Percentiles rank a stretch among this genome's conserved stretches.
Evolutionary conservation across 208 protist species (phyloP).

Genomic region (Acanthamoeba royreba): DNA sequence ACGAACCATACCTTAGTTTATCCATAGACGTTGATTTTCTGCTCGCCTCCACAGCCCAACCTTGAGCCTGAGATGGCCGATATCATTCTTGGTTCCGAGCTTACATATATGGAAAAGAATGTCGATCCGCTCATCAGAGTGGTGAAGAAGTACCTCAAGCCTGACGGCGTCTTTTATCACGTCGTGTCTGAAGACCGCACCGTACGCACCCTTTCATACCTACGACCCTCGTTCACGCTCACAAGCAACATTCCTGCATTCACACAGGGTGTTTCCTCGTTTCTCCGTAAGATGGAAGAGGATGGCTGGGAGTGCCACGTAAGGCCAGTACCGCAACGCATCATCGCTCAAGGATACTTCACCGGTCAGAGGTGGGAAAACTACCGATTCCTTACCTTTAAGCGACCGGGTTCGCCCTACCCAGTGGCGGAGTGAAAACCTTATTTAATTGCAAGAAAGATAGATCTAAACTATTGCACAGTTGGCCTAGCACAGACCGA

Average conservation of each 20-base stretch:
- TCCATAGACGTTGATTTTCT: neutral
- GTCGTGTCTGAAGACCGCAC: conserved; percentile 68
- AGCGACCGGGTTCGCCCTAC: neutral
- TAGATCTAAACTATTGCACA: no score
- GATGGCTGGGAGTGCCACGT: conserved; percentile 11
- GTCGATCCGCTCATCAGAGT: conserved; percentile 62
- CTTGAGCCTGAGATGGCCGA: conserved; percentile 54
- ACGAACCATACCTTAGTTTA: neutral
- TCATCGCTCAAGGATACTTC: no score
- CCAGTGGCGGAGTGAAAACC: neutral
- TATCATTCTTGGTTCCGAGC: conserved; percentile 70
- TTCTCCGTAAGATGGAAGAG: conserved; percentile 8
- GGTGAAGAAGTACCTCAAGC: conserved; percentile 63
- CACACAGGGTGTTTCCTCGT: neutral
- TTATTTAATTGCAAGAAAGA: no score
- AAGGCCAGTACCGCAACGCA: neutral
- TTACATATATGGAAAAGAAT: conserved; percentile 66
- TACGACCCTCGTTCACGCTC: neutral
- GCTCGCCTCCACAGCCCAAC: neutral
- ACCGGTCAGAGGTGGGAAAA: neutral
- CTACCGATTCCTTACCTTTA: conserved; percentile 1
- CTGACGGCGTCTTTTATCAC: conserved; percentile 70
- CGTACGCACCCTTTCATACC: neutral
- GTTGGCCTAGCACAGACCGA: conserved; percentile 66
- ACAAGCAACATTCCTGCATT: neutral